phyloP scores from a whole-genome alignment of 164 flowering plant species.

The Nymphaea colorata region DNA sequence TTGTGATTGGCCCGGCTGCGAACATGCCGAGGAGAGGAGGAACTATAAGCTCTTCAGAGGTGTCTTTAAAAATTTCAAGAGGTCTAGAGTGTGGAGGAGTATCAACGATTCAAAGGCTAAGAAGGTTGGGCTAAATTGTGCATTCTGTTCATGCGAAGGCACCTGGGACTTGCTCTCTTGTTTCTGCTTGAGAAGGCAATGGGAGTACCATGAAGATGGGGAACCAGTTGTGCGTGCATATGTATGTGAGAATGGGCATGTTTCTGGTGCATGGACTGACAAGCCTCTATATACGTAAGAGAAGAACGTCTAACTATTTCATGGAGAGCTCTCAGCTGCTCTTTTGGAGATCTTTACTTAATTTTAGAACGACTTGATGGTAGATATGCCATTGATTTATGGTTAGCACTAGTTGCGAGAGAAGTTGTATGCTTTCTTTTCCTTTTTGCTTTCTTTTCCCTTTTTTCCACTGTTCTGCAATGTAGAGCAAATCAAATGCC shows the following conservation, averaged over 20 bases:
- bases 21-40: slow-evolving; percentile 80
- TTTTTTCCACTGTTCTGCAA: too few relatives aligned
- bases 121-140: slow-evolving; percentile 54
- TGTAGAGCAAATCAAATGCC: too few relatives aligned
- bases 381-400: too few relatives aligned
- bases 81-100: slow-evolving; percentile 84
- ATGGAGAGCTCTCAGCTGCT: too few relatives aligned
- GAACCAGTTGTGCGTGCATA: slow-evolving; percentile 97
- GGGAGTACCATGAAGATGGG: slow-evolving; percentile 90
- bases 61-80: slow-evolving; percentile 74
- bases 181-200: slow-evolving; percentile 73
- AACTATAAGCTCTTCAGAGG: slow-evolving; percentile 89
- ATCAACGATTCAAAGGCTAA: slow-evolving; percentile 68
- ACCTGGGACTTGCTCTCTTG: slow-evolving; percentile 92
- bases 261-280: slow-evolving; percentile 97
- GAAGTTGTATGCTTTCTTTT: too few relatives aligned
- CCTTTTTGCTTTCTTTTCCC: too few relatives aligned
- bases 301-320: not conserved
- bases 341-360: too few relatives aligned
- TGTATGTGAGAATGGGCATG: slow-evolving; percentile 97
- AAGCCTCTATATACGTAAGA: slow-evolving; percentile 61
- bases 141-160: slow-evolving; percentile 62
- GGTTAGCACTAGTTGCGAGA: too few relatives aligned
- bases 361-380: too few relatives aligned
- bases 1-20: slow-evolving; percentile 94